These are phyloP conservation scores for Piper longum DNA, from an alignment of 164 flowering plant genomes.

Conservation along the genomic window DNA sequence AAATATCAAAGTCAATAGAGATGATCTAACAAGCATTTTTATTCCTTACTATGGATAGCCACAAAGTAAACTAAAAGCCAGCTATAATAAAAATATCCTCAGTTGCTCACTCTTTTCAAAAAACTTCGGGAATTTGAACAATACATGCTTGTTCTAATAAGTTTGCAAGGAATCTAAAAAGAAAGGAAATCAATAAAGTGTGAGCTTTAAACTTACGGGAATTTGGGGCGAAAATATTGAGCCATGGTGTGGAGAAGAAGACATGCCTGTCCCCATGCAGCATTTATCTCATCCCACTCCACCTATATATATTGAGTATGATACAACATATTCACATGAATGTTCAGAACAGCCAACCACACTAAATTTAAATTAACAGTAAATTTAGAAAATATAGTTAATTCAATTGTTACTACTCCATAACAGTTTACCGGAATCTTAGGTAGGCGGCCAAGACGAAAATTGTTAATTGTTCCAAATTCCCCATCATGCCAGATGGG, in stretches of 20 bases:
- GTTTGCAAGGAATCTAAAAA: background rate
- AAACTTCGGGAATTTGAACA: background rate
- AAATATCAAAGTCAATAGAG: too few species aligned
- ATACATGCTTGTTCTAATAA: background rate
- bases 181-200: background rate
- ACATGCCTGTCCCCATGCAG: conserved; percentile 99
- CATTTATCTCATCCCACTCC: conserved; percentile 99
- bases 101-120: background rate
- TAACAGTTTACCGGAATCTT: conserved; percentile 53
- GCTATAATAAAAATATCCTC: background rate
- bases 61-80: too few species aligned
- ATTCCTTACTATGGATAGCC: too few species aligned
- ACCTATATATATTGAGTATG: conserved; percentile 29
- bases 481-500: conserved; percentile 92
- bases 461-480: conserved; percentile 97
- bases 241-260: conserved; percentile 97
- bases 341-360: background rate
- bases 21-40: too few species aligned
- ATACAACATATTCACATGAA: background rate
- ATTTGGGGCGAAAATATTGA: conserved; percentile 80
- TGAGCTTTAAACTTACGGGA: conserved; percentile 43
- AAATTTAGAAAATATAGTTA: background rate
- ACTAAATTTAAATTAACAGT: too few species aligned
- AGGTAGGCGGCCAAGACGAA: conserved; percentile 92
- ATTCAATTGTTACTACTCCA: background rate